phyloP scores from a whole-genome alignment of 495 filamentous ascomycete genomes.

The Aspergillus hancockii region DNA sequence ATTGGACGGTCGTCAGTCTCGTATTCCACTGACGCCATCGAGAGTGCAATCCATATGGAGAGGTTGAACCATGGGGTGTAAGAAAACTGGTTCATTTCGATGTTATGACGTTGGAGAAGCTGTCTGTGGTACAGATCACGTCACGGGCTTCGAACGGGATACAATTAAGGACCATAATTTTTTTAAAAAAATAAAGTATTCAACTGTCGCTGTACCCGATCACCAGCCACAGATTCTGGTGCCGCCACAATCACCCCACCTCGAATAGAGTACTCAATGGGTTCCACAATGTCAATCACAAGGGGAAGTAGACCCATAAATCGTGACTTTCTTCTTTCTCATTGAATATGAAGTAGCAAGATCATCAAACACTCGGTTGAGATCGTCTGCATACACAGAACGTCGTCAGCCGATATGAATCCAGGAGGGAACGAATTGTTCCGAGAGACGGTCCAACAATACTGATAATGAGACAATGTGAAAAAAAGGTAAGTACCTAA shows the following conservation, averaged over 20 bases:
- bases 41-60: too few relatives aligned
- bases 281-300: too few relatives aligned
- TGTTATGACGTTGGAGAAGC: background rate
- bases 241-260: background rate
- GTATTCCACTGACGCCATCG: too few relatives aligned
- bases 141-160: background rate
- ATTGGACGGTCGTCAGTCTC: too few relatives aligned
- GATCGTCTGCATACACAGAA: background rate
- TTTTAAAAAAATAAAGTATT: too few relatives aligned
- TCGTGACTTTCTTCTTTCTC: too few relatives aligned
- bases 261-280: background rate
- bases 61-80: background rate
- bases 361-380: too few relatives aligned
- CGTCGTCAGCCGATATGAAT: background rate
- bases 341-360: too few relatives aligned
- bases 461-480: too few relatives aligned
- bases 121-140: background rate
- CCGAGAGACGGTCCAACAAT: background rate
- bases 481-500: too few relatives aligned
- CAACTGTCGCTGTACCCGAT: too few relatives aligned
- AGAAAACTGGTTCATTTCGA: background rate
- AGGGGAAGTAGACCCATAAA: too few relatives aligned
- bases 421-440: background rate
- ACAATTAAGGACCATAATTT: conserved; percentile 1
- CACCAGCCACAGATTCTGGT: background rate